phyloP scores from a whole-genome alignment of 305 asterid species.

The Fraxinus nigra region DNA sequence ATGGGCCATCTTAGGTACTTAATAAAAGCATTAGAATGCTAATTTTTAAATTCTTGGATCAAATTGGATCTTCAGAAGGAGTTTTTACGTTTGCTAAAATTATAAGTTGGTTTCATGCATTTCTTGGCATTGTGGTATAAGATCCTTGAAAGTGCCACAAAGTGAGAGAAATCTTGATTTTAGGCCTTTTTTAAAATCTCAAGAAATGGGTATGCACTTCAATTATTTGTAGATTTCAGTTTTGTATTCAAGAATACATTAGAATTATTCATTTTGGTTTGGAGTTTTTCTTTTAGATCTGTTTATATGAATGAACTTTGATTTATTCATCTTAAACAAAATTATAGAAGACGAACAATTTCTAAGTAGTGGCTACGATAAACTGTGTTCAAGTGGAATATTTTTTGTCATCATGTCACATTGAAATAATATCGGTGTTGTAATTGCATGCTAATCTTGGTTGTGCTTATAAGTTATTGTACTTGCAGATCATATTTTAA shows the following conservation, averaged over 20 bases:
- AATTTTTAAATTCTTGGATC: background rate
- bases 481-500: background rate
- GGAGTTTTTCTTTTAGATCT: constrained; percentile 36
- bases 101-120: constrained; percentile 28
- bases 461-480: constrained; percentile 1
- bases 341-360: background rate
- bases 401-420: background rate
- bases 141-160: constrained; percentile 30
- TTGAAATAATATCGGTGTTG: background rate
- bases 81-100: constrained; percentile 11
- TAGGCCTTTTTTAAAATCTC: constrained; percentile 29
- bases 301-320: constrained; percentile 7
- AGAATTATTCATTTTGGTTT: background rate
- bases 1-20: background rate
- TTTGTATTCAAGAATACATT: constrained; percentile 5
- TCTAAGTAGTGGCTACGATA: too few species aligned
- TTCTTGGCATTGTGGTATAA: constrained; percentile 32
- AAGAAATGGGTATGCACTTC: constrained; percentile 42
- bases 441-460: background rate
- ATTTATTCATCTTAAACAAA: background rate
- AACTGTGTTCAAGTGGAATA: background rate
- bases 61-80: constrained; percentile 26
- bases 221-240: constrained; percentile 5
- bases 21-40: constrained; percentile 24
- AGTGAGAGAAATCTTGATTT: constrained; percentile 23